Evolutionary conservation across 257 asterid genomes (phyloP).

Genomic region (Paraleonurus japonicus): DNA sequence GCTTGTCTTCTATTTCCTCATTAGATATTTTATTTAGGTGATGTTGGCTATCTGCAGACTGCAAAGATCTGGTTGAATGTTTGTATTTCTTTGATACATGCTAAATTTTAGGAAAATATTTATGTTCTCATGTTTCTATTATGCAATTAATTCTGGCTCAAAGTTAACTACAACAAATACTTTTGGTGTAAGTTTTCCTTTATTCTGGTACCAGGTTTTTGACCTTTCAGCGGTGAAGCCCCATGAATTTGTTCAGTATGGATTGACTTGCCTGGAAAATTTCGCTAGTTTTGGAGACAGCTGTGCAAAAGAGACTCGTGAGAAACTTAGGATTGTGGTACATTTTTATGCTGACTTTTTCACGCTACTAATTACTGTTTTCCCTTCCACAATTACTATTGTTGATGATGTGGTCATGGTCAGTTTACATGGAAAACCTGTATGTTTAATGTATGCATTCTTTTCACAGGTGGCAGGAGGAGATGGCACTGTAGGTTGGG

Average conservation of each 20-base stretch:
- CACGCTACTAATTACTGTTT: not conserved
- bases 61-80: not conserved
- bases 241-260: constrained; percentile 88
- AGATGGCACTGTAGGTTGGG: constrained; percentile 99
- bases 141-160: constrained; percentile 3
- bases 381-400: not conserved
- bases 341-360: constrained; percentile 14
- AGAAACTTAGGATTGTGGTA: constrained; percentile 94
- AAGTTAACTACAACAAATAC: not conserved
- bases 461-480: constrained; percentile 97
- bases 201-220: constrained; percentile 66
- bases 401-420: constrained; percentile 12
- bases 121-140: not conserved
- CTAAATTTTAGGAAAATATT: not conserved
- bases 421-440: constrained; percentile 8
- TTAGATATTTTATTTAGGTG: not conserved
- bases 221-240: constrained; percentile 90
- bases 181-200: constrained; percentile 3
- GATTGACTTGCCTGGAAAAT: constrained; percentile 88
- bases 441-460: constrained; percentile 17
- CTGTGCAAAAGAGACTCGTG: constrained; percentile 77
- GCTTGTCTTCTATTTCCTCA: not conserved
- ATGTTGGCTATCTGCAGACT: constrained; percentile 13
- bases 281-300: constrained; percentile 75
- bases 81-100: not conserved